A percentile compares a stretch with the other conserved stretches of the same genome.
phyloP scores from a whole-genome alignment of 257 asterid genomes.

The Jasminum sambac region DNA sequence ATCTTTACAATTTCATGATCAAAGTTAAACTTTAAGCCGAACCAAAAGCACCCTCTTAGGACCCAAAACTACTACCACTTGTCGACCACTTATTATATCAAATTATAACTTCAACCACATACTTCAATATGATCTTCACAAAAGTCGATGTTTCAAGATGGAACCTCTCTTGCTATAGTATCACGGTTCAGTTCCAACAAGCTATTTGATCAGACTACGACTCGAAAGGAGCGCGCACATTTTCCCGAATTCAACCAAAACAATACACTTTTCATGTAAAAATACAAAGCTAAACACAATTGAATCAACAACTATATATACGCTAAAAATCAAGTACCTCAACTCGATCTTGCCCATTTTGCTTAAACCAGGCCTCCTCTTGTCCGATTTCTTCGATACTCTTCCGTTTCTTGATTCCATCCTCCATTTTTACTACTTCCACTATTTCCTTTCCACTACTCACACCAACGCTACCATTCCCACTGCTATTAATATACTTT shows the following conservation, averaged over 20 bases:
- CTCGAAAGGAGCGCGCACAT: no score
- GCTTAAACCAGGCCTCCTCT: constrained; percentile 91
- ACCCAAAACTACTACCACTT: no score
- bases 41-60: no score
- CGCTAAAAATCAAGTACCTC: constrained; percentile 49
- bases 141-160: no score
- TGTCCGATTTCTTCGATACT: constrained; percentile 82
- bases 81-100: no score
- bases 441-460: constrained; percentile 29
- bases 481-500: constrained; percentile 58
- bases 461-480: constrained; percentile 37
- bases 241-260: background rate
- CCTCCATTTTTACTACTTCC: constrained; percentile 38
- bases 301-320: background rate
- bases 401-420: constrained; percentile 41
- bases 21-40: no score
- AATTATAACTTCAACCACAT: no score
- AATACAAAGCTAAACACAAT: background rate
- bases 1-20: no score
- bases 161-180: no score
- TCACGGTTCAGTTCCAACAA: no score
- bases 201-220: no score
- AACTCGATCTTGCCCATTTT: constrained; percentile 35
- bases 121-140: no score
- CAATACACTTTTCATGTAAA: background rate